A percentile compares a stretch with the other conserved stretches of the same genome.
Conservation (phyloP, 176 grass and related monocot genomes). For the Olyra latifolia region DNA sequence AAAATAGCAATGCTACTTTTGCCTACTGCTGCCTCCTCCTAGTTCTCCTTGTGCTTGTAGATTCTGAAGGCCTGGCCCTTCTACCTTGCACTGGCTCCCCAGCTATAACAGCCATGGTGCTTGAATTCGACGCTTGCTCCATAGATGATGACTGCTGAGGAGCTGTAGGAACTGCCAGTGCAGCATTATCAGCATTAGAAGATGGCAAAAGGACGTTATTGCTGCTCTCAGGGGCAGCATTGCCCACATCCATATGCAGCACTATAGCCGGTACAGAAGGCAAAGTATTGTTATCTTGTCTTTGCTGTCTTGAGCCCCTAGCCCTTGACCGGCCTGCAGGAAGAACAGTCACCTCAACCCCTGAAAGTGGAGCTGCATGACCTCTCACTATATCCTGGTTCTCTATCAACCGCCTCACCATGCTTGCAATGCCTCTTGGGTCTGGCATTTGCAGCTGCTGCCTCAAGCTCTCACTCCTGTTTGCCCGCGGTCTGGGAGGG, state of each 20-base stretch:
- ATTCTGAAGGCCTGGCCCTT: constrained; percentile 19
- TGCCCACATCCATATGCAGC: background rate
- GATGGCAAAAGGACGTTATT: constrained; percentile 3
- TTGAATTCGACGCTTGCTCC: constrained; percentile 53
- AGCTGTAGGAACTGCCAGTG: background rate
- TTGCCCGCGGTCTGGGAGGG: constrained; percentile 64
- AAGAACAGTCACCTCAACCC: constrained; percentile 15
- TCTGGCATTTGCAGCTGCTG: constrained; percentile 47
- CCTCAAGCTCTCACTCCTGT: constrained; percentile 54
- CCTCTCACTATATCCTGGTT: constrained; percentile 39
- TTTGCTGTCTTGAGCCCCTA: constrained; percentile 41
- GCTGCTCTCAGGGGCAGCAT: background rate
- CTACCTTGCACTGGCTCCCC: constrained; percentile 19
- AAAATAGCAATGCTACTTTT: background rate
- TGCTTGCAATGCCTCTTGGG: constrained; percentile 24
- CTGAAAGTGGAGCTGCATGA: constrained; percentile 21
- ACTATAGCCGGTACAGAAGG: constrained; percentile 6
- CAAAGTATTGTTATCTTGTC: constrained; percentile 13
- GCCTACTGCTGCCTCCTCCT: constrained; percentile 44
- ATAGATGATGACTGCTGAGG: constrained; percentile 32
- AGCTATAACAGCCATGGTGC: constrained; percentile 39
- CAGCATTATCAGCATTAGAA: background rate
- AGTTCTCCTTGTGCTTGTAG: constrained; percentile 29
- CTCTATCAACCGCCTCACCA: constrained; percentile 43
- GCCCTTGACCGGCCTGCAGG: constrained; percentile 31